phyloP scores from a whole-genome alignment of 805 yeast species.

The Hanseniaspora jakobsenii region DNA sequence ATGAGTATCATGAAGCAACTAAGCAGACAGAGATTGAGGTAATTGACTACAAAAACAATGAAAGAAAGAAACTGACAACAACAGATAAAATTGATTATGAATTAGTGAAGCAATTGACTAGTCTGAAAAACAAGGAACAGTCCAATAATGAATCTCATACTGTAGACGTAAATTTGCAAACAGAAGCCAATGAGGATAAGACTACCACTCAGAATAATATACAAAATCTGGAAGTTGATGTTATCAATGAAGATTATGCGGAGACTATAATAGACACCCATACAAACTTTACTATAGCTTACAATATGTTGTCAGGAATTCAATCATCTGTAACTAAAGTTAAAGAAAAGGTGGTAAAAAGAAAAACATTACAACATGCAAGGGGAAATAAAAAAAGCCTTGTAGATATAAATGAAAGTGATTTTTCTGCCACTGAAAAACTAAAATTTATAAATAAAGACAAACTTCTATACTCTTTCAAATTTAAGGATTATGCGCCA shows the following conservation, averaged over 20 bases:
- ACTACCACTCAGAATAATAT: no score
- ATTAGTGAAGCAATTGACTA: slow-evolving; percentile 1
- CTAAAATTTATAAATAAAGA: slow-evolving; percentile 80
- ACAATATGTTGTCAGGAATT: slow-evolving; percentile 94
- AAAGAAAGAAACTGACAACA: background rate
- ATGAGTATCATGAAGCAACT: slow-evolving; percentile 12
- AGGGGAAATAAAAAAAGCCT: background rate
- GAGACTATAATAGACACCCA: slow-evolving; percentile 86
- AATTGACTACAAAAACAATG: slow-evolving; percentile 12
- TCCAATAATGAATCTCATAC: no score
- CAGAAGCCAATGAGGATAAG: slow-evolving; percentile 32
- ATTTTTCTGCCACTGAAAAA: slow-evolving; percentile 63
- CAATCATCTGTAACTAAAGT: slow-evolving; percentile 89
- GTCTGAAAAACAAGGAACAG: slow-evolving; percentile 8
- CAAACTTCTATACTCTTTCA: slow-evolving; percentile 87
- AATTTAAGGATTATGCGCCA: slow-evolving; percentile 92
- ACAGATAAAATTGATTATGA: slow-evolving; percentile 1
- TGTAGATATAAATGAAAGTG: slow-evolving; percentile 31
- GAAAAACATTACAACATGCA: background rate
- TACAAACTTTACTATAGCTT: slow-evolving; percentile 83
- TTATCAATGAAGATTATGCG: slow-evolving; percentile 50
- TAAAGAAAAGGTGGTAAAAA: slow-evolving; percentile 9
- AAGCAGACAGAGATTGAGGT: slow-evolving; percentile 4
- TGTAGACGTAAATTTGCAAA: no score
- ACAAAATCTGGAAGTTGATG: slow-evolving; percentile 36